Evolutionary conservation across 148 eudicot species (phyloP).

Genomic region (Hydrangea macrophylla): DNA sequence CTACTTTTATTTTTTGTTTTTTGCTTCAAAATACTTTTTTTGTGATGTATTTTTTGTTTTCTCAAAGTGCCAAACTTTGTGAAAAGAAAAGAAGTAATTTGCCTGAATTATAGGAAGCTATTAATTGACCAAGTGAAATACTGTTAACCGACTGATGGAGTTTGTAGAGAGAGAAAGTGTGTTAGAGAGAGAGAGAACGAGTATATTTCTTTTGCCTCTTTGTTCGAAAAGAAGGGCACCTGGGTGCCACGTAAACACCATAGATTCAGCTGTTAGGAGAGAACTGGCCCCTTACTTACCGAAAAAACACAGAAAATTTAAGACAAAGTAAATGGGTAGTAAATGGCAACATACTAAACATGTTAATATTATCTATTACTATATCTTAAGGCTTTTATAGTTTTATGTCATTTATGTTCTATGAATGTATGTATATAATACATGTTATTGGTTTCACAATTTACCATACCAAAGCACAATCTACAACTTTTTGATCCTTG

Average conservation of each 20-base stretch:
- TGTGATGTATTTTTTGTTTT: neutral
- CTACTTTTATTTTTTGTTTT: neutral
- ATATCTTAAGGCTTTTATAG: no score
- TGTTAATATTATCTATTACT: no score
- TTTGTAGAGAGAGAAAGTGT: neutral
- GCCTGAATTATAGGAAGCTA: neutral
- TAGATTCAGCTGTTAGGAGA: neutral
- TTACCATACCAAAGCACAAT: no score
- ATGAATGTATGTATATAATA: no score
- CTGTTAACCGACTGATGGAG: neutral
- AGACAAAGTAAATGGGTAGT: no score
- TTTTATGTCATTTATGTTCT: no score
- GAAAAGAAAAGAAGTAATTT: neutral
- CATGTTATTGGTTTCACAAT: no score
- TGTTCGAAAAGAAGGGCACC: neutral
- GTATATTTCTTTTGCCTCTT: neutral
- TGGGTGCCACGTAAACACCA: neutral
- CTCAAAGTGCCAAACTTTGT: neutral
- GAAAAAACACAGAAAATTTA: no score
- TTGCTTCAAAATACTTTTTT: no score
- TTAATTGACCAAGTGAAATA: conserved; percentile 2
- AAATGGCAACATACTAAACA: no score
- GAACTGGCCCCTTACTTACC: no score
- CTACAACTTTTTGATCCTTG: no score
- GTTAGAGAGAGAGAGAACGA: neutral